Evolutionary conservation across 208 protist genomes (phyloP).

Genomic region (Lotmaria passim): DNA sequence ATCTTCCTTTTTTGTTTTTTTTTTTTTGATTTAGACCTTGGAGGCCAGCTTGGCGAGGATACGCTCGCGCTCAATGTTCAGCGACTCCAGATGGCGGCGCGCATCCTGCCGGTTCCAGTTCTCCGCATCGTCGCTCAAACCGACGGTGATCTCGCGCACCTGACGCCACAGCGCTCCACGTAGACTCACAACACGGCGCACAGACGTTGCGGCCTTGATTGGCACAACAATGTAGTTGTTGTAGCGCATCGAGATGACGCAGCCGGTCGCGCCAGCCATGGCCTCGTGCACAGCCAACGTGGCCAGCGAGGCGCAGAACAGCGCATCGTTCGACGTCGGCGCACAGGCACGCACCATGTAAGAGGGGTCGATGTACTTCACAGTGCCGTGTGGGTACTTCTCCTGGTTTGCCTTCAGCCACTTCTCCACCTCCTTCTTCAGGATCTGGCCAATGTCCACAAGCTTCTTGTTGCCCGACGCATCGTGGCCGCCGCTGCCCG

Average conservation of each 20-base stretch:
- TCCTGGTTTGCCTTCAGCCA: conserved; percentile 77
- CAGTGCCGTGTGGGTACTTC: conserved; percentile 70
- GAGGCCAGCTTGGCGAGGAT: conserved; percentile 62
- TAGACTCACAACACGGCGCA: conserved; percentile 84
- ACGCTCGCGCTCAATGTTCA: conserved; percentile 62
- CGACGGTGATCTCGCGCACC: conserved; percentile 89
- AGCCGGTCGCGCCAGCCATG: conserved; percentile 87
- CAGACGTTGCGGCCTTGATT: conserved; percentile 88
- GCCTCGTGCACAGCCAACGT: conserved; percentile 92
- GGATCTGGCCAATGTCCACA: conserved; percentile 90
- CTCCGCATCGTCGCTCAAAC: conserved; percentile 68
- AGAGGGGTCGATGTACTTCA: conserved; percentile 97
- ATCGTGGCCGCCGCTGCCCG: conserved; percentile 72
- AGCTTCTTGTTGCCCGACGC: conserved; percentile 94
- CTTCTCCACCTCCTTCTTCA: conserved; percentile 86
- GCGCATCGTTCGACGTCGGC: conserved; percentile 88
- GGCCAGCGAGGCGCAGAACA: conserved; percentile 85
- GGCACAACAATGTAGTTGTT: conserved; percentile 93
- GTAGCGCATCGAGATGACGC: conserved; percentile 89
- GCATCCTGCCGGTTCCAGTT: conserved; percentile 61
- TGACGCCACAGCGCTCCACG: conserved; percentile 83
- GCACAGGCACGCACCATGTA: conserved; percentile 96
- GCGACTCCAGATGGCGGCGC: conserved; percentile 77
- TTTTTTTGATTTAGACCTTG: no score
- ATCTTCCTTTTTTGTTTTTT: no score